Base-by-base conservation (phyloP, 441 rosid genomes). In the Pelargonium cotyledonis region DNA sequence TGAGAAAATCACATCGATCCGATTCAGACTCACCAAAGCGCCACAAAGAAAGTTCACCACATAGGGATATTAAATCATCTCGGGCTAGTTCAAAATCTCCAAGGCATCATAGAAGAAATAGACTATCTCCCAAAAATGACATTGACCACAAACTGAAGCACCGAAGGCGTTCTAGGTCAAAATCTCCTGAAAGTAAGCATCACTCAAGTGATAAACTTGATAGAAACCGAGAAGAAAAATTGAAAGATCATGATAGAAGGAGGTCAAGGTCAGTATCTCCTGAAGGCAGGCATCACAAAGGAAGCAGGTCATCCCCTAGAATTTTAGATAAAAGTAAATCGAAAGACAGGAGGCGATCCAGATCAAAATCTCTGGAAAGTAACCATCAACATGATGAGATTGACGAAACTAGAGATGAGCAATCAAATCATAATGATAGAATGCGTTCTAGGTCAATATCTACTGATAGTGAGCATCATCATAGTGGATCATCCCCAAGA, bases 1-100 rank as follows among this genome's bases (percentile, higher is more conserved):
- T 53, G 51, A 86, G 87, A 79, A 89, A 79, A 76, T 86, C 88
- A 29, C 66, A 72, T 71, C 75, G 78, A 65, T 83, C 75, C 67
- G 87, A 80, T 80, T 84, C 90, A 69, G 85, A 72, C 71, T 80
- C 89, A 44, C 93, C 89, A 63, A 88, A 79, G 71, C 88, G 62
- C 69, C 76, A 61, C 63, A 80, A 66, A 3, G 87, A 85, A 72
- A 83, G 88, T 79, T 84, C 87, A 75, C 85, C 85, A 0, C 84
- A 65, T 46, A 79, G 82, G 67, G 72, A 70, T 46, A 84, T 77
- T 68, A 87, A 82, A 77, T 84, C 82, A 75, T 77, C 93, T 55
- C 81, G 70, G 65, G 84, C 77, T 67, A 78, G 73, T 70, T 87
- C 95, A 68, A 84, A 84, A 76, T 92, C 97, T 35, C 97, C 98